Evolutionary conservation across 139 green algal genomes (phyloP).

Genomic region (Auxenochlorella pyrenoidosa): DNA sequence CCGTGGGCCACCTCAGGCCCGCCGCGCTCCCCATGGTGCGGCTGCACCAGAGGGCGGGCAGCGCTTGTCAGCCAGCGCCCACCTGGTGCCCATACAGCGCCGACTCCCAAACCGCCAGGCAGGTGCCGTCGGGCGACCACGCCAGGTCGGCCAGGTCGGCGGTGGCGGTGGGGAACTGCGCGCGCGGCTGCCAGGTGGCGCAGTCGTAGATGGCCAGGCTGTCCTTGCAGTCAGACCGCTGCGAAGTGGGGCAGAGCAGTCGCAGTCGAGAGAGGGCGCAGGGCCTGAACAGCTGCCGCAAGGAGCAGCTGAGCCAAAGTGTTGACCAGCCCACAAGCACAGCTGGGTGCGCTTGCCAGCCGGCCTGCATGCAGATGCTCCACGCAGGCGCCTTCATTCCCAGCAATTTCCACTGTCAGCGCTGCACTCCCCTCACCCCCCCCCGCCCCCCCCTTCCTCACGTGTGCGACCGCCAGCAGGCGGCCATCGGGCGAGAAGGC

Average conservation of each 20-base stretch:
- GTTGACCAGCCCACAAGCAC: too few relatives aligned
- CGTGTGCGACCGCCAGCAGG: slow-evolving; percentile 80
- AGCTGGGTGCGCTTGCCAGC: background rate
- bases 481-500: slow-evolving; percentile 77
- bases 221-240: slow-evolving; percentile 84
- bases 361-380: background rate
- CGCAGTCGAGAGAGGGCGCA: background rate
- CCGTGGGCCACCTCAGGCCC: too few relatives aligned
- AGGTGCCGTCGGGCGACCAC: slow-evolving; percentile 69
- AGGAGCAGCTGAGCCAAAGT: too few relatives aligned
- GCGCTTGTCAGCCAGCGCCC: too few relatives aligned
- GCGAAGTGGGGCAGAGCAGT: background rate
- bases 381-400: too few relatives aligned
- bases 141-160: slow-evolving; percentile 62
- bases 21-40: too few relatives aligned
- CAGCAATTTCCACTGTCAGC: too few relatives aligned
- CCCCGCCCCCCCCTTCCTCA: slow-evolving; percentile 34
- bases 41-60: too few relatives aligned
- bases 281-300: too few relatives aligned
- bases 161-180: slow-evolving; percentile 45
- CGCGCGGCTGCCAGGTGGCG: slow-evolving; percentile 40
- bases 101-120: slow-evolving; percentile 78
- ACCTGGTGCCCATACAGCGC: slow-evolving; percentile 55
- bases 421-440: background rate
- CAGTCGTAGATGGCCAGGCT: slow-evolving; percentile 65